A percentile compares a stretch with the other conserved stretches of the same genome.
These are phyloP conservation scores for Neolentinus lepideus DNA, from an alignment of 1,284 basidiomycete genomes.

Conservation along the genomic window DNA sequence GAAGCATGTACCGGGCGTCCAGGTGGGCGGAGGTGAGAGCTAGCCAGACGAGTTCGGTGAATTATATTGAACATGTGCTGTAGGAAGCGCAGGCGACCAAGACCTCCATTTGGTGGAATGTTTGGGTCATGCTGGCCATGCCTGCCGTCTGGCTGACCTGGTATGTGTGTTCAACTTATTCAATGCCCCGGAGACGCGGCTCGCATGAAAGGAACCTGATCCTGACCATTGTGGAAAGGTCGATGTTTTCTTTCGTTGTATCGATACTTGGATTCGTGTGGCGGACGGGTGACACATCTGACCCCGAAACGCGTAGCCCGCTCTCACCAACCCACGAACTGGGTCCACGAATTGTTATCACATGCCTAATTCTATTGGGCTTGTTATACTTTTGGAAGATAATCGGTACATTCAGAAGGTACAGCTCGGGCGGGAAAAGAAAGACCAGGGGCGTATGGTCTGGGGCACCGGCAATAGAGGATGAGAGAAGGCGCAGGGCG, in stretches of 20 bases:
- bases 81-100: conserved; percentile 64
- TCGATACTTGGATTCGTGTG: conserved; percentile 69
- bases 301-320: conserved; percentile 28
- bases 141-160: conserved; percentile 72
- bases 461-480: neutral
- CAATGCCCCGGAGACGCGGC: neutral
- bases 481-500: neutral
- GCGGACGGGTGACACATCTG: conserved; percentile 50
- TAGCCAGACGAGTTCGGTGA: neutral
- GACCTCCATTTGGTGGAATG: conserved; percentile 69
- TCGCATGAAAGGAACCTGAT: neutral
- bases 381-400: conserved; percentile 57
- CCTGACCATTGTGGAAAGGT: conserved; percentile 38
- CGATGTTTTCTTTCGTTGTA: conserved; percentile 61
- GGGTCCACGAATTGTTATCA: conserved; percentile 50
- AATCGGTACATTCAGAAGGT: conserved; percentile 52
- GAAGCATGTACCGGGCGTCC: conserved; percentile 67
- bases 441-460: conserved; percentile 7
- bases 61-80: neutral
- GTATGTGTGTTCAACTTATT: conserved; percentile 32
- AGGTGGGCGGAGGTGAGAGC: conserved; percentile 64
- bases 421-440: conserved; percentile 28
- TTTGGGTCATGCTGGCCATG: conserved; percentile 72
- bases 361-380: conserved; percentile 49
- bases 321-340: conserved; percentile 29